These are phyloP conservation scores for Chloropicon primus DNA, from an alignment of 139 green algal species.

Conservation along the genomic window DNA sequence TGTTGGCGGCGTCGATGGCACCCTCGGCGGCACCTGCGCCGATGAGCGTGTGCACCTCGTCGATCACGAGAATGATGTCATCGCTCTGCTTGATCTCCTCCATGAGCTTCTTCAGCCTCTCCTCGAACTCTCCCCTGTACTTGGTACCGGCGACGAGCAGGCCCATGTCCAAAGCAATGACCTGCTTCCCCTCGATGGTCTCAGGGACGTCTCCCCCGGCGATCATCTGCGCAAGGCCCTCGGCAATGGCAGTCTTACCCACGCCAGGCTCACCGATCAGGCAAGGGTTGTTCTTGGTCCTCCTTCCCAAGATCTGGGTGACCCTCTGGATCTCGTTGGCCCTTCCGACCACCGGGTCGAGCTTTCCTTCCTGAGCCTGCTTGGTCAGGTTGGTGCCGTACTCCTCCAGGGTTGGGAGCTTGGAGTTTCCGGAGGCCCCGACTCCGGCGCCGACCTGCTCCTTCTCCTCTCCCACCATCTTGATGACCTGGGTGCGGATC, in stretches of 20 bases:
- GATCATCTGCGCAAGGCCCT: conserved; percentile 94
- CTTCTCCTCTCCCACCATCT: conserved; percentile 97
- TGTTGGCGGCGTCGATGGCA: conserved; percentile 98
- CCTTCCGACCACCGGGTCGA: conserved; percentile 91
- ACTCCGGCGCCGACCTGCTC: conserved; percentile 76
- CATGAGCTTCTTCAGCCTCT: conserved; percentile 99
- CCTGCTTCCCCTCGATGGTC: conserved; percentile 98
- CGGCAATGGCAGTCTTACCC: conserved; percentile 95
- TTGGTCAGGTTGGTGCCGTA: conserved; percentile 97
- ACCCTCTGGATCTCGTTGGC: conserved; percentile 96
- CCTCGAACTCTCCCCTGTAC: conserved; percentile 99
- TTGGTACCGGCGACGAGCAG: conserved; percentile 97
- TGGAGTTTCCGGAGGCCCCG: conserved; percentile 63
- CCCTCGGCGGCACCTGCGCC: conserved; percentile 93
- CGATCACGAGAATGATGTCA: conserved; percentile 84
- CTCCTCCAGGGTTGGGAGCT: conserved; percentile 96
- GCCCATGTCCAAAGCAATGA: conserved; percentile 97
- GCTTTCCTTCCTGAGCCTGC: conserved; percentile 89
- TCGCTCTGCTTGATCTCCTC: conserved; percentile 99
- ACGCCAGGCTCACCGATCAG: conserved; percentile 96
- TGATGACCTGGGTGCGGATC: conserved; percentile 95
- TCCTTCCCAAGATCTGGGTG: conserved; percentile 93
- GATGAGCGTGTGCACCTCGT: conserved; percentile 97
- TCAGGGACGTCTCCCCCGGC: conserved; percentile 86
- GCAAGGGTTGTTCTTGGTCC: conserved; percentile 99